Evolutionary conservation across 768 basidiomycete species (phyloP).

Genomic region (Podaxis sp.): DNA sequence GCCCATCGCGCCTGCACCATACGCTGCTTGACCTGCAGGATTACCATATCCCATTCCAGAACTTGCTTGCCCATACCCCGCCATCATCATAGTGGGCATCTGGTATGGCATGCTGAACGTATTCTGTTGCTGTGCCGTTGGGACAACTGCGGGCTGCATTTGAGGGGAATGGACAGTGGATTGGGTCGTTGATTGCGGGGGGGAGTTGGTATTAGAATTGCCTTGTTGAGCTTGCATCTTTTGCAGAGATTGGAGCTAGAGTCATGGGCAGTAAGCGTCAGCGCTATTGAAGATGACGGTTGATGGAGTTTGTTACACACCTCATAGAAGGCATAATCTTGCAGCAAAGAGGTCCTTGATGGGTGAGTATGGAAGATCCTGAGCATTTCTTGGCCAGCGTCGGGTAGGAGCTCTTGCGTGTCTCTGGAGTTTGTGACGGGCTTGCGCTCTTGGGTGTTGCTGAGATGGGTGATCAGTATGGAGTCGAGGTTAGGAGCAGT

Average conservation of each 20-base stretch:
- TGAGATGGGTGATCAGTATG: slow-evolving; percentile 25
- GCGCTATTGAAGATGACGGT: background rate
- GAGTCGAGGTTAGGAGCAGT: background rate
- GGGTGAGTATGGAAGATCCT: slow-evolving; percentile 93
- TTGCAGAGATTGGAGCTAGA: slow-evolving; percentile 81
- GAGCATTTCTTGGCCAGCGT: slow-evolving; percentile 96
- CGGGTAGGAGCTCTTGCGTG: slow-evolving; percentile 93
- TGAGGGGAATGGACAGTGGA: slow-evolving; percentile 37
- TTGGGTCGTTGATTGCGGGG: slow-evolving; percentile 31
- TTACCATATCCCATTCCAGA: slow-evolving; percentile 9
- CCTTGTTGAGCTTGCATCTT: slow-evolving; percentile 47
- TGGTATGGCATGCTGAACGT: slow-evolving; percentile 57
- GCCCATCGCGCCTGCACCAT: slow-evolving; percentile 12
- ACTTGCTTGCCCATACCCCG: slow-evolving; percentile 31
- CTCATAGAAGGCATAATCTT: slow-evolving; percentile 92
- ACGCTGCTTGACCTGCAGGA: slow-evolving; percentile 4
- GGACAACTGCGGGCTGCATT: slow-evolving; percentile 24
- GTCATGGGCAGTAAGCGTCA: background rate
- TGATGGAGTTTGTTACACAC: slow-evolving; percentile 34
- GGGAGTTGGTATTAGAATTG: slow-evolving; percentile 26
- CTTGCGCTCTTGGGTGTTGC: slow-evolving; percentile 97
- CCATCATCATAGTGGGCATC: slow-evolving; percentile 61
- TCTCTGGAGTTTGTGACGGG: slow-evolving; percentile 98
- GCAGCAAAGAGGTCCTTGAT: slow-evolving; percentile 86
- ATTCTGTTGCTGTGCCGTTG: slow-evolving; percentile 19